These are phyloP conservation scores for Rhytidhysteron rufulum DNA, from an alignment of 2,329 filamentous ascomycete species.

Conservation along the genomic window DNA sequence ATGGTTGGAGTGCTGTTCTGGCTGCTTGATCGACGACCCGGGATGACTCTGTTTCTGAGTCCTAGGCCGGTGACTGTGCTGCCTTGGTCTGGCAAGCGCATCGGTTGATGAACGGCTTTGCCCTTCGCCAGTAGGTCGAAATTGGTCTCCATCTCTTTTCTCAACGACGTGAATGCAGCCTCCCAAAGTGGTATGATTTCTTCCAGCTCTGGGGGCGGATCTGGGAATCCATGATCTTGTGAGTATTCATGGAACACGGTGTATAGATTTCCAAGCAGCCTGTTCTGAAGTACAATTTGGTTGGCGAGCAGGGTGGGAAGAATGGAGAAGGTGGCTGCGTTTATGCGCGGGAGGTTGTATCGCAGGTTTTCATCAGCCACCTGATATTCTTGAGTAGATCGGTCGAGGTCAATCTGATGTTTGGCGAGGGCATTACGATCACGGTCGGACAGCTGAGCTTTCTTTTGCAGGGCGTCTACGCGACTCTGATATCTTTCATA, in stretches of 20 bases:
- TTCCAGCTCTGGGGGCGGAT: constrained; percentile 68
- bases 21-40: constrained; percentile 23
- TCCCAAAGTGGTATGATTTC: constrained; percentile 67
- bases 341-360: constrained; percentile 66
- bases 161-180: constrained; percentile 57
- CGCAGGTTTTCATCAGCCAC: constrained; percentile 71
- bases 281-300: constrained; percentile 74
- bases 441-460: constrained; percentile 65
- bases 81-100: constrained; percentile 46
- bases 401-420: constrained; percentile 65
- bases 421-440: constrained; percentile 70
- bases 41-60: constrained; percentile 41
- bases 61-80: constrained; percentile 46
- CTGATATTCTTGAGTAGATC: constrained; percentile 68
- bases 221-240: constrained; percentile 64
- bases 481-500: constrained; percentile 74
- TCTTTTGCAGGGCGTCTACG: constrained; percentile 66
- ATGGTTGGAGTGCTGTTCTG: constrained; percentile 34
- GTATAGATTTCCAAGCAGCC: constrained; percentile 72
- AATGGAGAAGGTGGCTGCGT: constrained; percentile 68
- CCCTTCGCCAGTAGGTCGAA: constrained; percentile 63
- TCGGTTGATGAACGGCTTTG: constrained; percentile 59
- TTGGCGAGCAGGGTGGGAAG: constrained; percentile 66
- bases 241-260: constrained; percentile 73
- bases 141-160: constrained; percentile 61